Conservation (phyloP, 2,329 filamentous ascomycete genomes). For the Cercospora sp. region DNA sequence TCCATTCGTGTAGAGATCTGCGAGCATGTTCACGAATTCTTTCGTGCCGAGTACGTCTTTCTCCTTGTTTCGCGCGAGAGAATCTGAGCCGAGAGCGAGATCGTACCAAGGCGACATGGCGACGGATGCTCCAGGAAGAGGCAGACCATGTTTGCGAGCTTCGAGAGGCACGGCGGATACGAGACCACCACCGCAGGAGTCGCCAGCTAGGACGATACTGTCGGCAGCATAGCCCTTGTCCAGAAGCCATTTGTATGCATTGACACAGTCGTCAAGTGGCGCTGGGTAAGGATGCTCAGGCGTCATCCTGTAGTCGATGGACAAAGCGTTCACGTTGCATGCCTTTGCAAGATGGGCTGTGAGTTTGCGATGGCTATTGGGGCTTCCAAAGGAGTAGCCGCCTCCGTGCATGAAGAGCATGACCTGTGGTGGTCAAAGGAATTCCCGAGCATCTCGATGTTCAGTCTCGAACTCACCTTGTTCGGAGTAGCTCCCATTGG, state of each 20-base stretch:
- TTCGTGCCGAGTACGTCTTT: slow-evolving; percentile 30
- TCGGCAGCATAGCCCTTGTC: slow-evolving; percentile 43
- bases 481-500: slow-evolving; percentile 27
- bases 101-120: slow-evolving; percentile 34
- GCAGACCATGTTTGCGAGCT: slow-evolving; percentile 24
- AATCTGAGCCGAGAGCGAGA: slow-evolving; percentile 20
- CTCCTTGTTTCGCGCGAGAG: slow-evolving; percentile 26
- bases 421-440: slow-evolving; percentile 18
- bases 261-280: slow-evolving; percentile 57
- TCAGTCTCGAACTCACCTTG: slow-evolving; percentile 19
- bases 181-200: slow-evolving; percentile 34
- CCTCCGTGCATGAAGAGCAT: slow-evolving; percentile 31
- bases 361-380: slow-evolving; percentile 32
- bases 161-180: slow-evolving; percentile 31
- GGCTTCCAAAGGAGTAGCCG: slow-evolving; percentile 32
- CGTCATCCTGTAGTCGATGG: slow-evolving; percentile 59
- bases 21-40: slow-evolving; percentile 25
- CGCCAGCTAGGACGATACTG: slow-evolving; percentile 32
- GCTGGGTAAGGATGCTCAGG: slow-evolving; percentile 60
- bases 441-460: background rate
- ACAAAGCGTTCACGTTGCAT: slow-evolving; percentile 53
- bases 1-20: slow-evolving; percentile 23
- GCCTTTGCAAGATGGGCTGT: slow-evolving; percentile 46
- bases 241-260: slow-evolving; percentile 56
- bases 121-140: slow-evolving; percentile 28